A percentile compares a stretch with the other conserved stretches of the same genome.
These are phyloP conservation scores for Murraya paniculata DNA, from an alignment of 345 rosid genomes.

Conservation along the genomic window DNA sequence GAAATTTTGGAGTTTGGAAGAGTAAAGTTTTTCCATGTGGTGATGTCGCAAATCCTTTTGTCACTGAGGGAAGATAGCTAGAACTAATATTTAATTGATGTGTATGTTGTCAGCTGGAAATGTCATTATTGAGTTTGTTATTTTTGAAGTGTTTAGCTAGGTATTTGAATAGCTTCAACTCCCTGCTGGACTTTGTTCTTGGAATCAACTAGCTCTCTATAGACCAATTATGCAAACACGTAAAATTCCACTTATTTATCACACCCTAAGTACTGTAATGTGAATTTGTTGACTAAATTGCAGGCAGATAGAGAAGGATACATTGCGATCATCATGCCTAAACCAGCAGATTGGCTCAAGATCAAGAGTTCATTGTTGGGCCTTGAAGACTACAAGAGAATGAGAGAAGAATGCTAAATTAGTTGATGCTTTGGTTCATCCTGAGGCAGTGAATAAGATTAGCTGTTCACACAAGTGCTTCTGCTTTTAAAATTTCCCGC, in stretches of 20 bases:
- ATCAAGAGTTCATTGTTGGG: conserved; percentile 51
- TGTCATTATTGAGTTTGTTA: neutral
- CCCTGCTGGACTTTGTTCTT: neutral
- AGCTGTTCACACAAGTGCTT: neutral
- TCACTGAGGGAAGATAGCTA: neutral
- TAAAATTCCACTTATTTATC: neutral
- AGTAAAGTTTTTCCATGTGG: neutral
- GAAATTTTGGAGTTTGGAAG: neutral
- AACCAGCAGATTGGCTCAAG: conserved; percentile 81
- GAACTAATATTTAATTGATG: neutral
- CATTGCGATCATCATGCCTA: conserved; percentile 87
- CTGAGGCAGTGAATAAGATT: neutral
- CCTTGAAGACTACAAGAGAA: conserved; percentile 59
- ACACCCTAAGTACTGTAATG: neutral
- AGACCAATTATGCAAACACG: too few relatives aligned
- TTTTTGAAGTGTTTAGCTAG: neutral
- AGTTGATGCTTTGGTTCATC: neutral
- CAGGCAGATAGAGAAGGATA: conserved; percentile 95
- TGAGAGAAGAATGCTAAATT: conserved; percentile 27
- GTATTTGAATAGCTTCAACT: neutral
- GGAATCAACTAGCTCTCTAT: neutral
- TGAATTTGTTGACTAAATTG: neutral
- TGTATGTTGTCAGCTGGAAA: neutral
- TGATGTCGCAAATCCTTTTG: neutral
- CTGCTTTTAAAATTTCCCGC: neutral